These are phyloP conservation scores for maize (Zea mays) DNA, from an alignment of 176 grass and related monocot genomes.

Conservation along the genomic window DNA sequence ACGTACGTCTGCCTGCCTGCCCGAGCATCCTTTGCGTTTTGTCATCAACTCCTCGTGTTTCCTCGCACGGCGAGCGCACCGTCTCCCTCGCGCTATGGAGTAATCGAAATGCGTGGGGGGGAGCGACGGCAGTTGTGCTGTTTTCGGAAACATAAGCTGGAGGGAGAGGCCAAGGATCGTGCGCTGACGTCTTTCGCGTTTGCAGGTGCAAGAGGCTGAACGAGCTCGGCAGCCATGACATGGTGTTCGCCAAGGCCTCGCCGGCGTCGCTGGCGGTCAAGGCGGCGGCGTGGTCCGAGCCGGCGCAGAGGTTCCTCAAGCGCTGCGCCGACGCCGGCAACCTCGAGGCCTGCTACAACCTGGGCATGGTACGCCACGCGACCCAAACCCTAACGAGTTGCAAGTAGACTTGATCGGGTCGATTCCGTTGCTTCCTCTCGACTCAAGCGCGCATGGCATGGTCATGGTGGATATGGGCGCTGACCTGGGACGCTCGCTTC, in stretches of 20 bases:
- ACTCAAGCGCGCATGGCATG: neutral
- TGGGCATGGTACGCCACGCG: slow-evolving; percentile 61
- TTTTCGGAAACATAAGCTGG: neutral
- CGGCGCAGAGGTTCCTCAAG: slow-evolving; percentile 56
- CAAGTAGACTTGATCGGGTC: no score
- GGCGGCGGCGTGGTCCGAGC: slow-evolving; percentile 66
- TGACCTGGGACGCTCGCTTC: neutral
- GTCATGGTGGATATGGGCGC: neutral
- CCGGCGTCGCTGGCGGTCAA: slow-evolving; percentile 48
- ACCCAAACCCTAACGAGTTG: neutral
- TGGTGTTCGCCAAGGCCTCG: slow-evolving; percentile 66
- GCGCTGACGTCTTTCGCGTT: neutral
- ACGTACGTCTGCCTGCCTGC: slow-evolving; percentile 35
- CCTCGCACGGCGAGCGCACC: neutral
- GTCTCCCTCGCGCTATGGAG: no score
- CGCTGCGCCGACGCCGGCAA: slow-evolving; percentile 63
- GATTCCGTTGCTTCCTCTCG: neutral
- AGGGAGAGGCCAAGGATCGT: neutral
- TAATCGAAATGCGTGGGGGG: neutral
- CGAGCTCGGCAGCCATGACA: slow-evolving; percentile 38
- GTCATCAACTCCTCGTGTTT: neutral
- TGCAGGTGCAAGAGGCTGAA: slow-evolving; percentile 74
- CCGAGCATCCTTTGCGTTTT: neutral
- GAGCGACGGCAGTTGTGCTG: neutral
- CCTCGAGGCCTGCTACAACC: slow-evolving; percentile 76